Conservation (phyloP, 1,284 basidiomycete genomes). For the Mycosarcoma maydis region DNA sequence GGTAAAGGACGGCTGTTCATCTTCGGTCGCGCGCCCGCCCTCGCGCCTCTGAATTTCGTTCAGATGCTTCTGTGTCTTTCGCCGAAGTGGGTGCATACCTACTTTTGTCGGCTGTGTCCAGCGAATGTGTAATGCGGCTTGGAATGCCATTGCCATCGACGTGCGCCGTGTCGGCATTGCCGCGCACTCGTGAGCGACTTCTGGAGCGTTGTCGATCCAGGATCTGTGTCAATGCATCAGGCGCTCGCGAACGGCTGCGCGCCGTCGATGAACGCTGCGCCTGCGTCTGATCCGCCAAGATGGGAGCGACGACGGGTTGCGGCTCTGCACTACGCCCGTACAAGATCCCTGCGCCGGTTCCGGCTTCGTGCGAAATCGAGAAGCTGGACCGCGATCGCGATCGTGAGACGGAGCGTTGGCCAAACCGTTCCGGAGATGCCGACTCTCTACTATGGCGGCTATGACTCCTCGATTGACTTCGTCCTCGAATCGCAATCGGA, state of each 20-base stretch:
- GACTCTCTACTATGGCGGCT: slow-evolving; percentile 45
- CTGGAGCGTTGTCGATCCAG: slow-evolving; percentile 33
- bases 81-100: background rate
- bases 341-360: slow-evolving; percentile 4
- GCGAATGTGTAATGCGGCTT: slow-evolving; percentile 2
- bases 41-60: slow-evolving; percentile 20
- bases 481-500: slow-evolving; percentile 37
- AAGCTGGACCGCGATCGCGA: slow-evolving; percentile 15
- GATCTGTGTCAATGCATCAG: slow-evolving; percentile 48
- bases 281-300: slow-evolving; percentile 27
- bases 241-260: slow-evolving; percentile 43
- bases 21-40: slow-evolving; percentile 34
- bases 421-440: slow-evolving; percentile 29
- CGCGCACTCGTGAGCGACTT: slow-evolving; percentile 26
- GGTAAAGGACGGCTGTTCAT: background rate
- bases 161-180: slow-evolving; percentile 1
- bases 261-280: slow-evolving; percentile 40
- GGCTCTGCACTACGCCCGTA: slow-evolving; percentile 38
- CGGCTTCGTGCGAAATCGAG: slow-evolving; percentile 27
- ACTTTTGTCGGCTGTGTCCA: background rate
- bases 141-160: slow-evolving; percentile 1
- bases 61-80: slow-evolving; percentile 8
- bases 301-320: slow-evolving; percentile 9
- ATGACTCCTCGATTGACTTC: slow-evolving; percentile 43
- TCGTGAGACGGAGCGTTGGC: slow-evolving; percentile 24